Base-by-base conservation (phyloP, 2,329 filamentous ascomycete genomes). In the Aspergillus vadensis region DNA sequence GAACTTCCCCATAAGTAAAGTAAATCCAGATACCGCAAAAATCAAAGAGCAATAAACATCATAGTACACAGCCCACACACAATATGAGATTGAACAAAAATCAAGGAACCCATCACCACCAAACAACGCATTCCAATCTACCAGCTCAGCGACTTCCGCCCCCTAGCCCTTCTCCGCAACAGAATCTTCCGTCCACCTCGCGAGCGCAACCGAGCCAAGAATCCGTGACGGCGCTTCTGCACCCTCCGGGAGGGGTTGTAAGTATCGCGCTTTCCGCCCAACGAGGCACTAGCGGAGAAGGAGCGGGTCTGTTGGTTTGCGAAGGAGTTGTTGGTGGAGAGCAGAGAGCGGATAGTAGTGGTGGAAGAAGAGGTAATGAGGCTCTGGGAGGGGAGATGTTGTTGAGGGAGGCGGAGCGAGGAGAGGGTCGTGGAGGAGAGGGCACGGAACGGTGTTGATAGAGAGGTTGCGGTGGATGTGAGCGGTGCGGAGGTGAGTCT, bases 221-320 rank as follows among this genome's bases (percentile, higher is more conserved):
- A 88, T 2, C 86, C 86, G 74, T 86, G 83, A 67, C 86, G 79
- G 63, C 86, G 79, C 76, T 88, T 88, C 71, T 86, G 79, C 44
- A 87, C 83, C 48, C 81, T 70, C 63, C 87, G 83, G 54, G 82
- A 86, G 9, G 85, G 85, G 58, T 84, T 83, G 69, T 81, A 88
- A 44, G 86, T 88, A 59, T 82, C 75, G 64, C 86, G 79, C 53
- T 75, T 76, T 25, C 70, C 79, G 49, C 71, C 75, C 5, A 82
- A 74, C 2, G 73, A 70, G 6, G 79, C 74, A 55, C 78, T 77
- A 15, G 79, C 74, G 4, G 80, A 82, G 71, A 82, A 81, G 0
- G 71, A 65, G 25, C 77, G 76, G 51, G 67, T 63, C 57, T 74
- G 72, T 41, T 62, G 63, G 23, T 63, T 32, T 48, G 74, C 74